These are phyloP conservation scores for Psilocybe sp. DNA, from an alignment of 768 basidiomycete genomes.

Conservation along the genomic window DNA sequence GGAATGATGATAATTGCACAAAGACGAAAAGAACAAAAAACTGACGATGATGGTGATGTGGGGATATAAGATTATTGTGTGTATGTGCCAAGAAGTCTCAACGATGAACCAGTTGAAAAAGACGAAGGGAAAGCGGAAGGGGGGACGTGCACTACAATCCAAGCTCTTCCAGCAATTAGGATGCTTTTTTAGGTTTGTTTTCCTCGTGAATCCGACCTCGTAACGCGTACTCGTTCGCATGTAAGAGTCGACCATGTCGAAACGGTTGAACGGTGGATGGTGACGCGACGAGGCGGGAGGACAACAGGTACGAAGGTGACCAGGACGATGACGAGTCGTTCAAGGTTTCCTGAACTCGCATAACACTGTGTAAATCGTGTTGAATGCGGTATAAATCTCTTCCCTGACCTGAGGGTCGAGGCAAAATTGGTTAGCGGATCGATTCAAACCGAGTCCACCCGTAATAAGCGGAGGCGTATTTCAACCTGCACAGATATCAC, in stretches of 20 bases:
- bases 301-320: constrained; percentile 14
- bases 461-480: constrained; percentile 20
- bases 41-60: constrained; percentile 11
- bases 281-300: constrained; percentile 17
- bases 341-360: constrained; percentile 92
- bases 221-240: constrained; percentile 11
- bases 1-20: constrained; percentile 38
- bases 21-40: constrained; percentile 18
- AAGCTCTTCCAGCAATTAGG: constrained; percentile 28
- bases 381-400: constrained; percentile 99
- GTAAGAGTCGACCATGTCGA: constrained; percentile 7
- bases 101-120: constrained; percentile 6
- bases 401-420: constrained; percentile 77
- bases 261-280: constrained; percentile 9
- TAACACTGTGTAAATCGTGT: constrained; percentile 97
- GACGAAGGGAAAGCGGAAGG: constrained; percentile 23
- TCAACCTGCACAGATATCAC: constrained; percentile 17
- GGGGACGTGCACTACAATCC: constrained; percentile 49
- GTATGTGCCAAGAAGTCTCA: constrained; percentile 15
- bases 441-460: constrained; percentile 43
- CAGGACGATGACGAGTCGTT: constrained; percentile 18
- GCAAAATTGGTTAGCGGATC: constrained; percentile 46
- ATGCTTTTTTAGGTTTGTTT: constrained; percentile 19
- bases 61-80: constrained; percentile 21
- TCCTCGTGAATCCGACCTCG: constrained; percentile 19